phyloP scores from a whole-genome alignment of 2,329 filamentous ascomycete species.

The Trichoderma sp. region DNA sequence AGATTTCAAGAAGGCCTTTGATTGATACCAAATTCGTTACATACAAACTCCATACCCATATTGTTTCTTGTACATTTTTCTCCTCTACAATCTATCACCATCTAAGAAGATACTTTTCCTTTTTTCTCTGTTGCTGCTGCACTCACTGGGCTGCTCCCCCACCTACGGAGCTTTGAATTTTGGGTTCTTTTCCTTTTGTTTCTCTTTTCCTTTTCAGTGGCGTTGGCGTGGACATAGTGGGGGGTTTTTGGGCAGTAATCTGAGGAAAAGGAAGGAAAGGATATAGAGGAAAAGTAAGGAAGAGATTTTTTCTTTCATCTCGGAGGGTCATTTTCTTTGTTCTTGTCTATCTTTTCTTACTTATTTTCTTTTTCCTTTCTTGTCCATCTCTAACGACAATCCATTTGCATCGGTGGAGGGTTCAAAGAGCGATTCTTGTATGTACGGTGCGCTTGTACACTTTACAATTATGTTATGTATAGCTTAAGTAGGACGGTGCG shows the following conservation, averaged over 20 bases:
- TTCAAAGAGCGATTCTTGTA: background rate
- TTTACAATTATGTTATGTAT: background rate
- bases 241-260: constrained; percentile 1
- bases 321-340: constrained; percentile 6
- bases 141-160: constrained; percentile 17
- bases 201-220: background rate
- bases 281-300: constrained; percentile 17
- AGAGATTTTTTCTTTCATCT: background rate
- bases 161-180: constrained; percentile 9
- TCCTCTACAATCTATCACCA: background rate
- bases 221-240: constrained; percentile 5
- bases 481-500: background rate
- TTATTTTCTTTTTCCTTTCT: background rate
- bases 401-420: background rate
- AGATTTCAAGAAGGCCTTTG: constrained; percentile 43
- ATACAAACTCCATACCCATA: constrained; percentile 9
- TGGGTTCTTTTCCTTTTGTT: background rate
- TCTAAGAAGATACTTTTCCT: background rate
- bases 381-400: constrained; percentile 7
- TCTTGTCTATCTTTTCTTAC: background rate
- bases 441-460: constrained; percentile 4
- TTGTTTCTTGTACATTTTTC: constrained; percentile 7
- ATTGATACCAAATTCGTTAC: constrained; percentile 18
- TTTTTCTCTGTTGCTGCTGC: background rate
- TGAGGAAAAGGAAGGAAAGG: constrained; percentile 13